Evolutionary conservation across 129 eudicot genomes (phyloP).

Genomic region (Apium graveolens): DNA sequence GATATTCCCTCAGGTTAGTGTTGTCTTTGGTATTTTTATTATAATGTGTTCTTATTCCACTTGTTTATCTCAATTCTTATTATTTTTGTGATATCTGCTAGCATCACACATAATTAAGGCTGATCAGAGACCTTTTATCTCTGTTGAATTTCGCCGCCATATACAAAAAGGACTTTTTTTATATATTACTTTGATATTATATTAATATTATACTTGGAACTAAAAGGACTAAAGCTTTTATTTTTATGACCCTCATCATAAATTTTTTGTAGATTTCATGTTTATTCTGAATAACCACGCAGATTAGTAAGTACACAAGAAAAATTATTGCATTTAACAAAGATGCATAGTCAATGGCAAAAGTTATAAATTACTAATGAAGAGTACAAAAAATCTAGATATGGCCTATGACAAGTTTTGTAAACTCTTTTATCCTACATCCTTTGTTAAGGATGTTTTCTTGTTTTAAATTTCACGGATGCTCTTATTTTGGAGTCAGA

Average conservation of each 20-base stretch:
- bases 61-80: background rate
- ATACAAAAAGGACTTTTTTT: background rate
- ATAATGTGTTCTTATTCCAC: background rate
- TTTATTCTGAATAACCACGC: background rate
- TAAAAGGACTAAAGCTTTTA: background rate
- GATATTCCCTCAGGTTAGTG: constrained; percentile 53
- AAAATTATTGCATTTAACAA: too few species aligned
- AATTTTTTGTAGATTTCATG: background rate
- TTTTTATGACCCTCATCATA: background rate
- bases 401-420: background rate
- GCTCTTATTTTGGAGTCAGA: background rate
- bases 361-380: too few species aligned
- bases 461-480: background rate
- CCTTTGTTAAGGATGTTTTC: background rate
- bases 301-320: background rate
- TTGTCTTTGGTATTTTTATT: background rate
- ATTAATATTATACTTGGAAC: background rate
- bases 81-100: background rate
- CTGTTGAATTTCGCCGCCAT: background rate
- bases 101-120: background rate
- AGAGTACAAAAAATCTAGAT: background rate
- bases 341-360: background rate
- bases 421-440: background rate
- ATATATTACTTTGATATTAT: background rate
- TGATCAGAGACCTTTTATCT: background rate